A percentile compares a stretch with the other conserved stretches of the same genome.
Evolutionary conservation across 2,329 filamentous ascomycete species (phyloP).

Genomic region (Emergomyces pasteurianus): DNA sequence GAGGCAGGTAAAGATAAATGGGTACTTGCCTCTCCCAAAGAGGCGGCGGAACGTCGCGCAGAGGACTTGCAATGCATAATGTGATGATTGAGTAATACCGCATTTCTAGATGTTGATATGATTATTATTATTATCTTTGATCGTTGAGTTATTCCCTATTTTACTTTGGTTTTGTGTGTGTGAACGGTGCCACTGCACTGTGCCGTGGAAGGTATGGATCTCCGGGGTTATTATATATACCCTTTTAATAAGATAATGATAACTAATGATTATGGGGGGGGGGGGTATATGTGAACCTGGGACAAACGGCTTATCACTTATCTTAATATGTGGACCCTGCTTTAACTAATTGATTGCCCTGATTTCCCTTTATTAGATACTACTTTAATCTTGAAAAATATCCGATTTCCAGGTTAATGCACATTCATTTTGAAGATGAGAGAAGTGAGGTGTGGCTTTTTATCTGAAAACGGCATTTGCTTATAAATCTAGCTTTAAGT

Average conservation of each 20-base stretch:
- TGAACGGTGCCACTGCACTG: neutral
- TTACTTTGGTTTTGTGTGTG: neutral
- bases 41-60: constrained; percentile 1
- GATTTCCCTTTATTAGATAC: neutral
- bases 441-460: too few species aligned
- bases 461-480: neutral
- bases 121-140: neutral
- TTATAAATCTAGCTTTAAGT: neutral
- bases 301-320: neutral
- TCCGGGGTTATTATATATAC: neutral
- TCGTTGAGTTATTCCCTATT: neutral
- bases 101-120: neutral
- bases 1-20: constrained; percentile 11
- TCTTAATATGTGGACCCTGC: too few species aligned
- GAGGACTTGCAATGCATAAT: neutral
- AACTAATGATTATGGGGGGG: too few species aligned
- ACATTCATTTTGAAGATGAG: too few species aligned
- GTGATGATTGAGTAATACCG: neutral
- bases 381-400: too few species aligned
- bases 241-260: neutral
- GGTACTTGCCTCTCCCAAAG: constrained; percentile 6
- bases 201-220: neutral
- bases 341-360: too few species aligned
- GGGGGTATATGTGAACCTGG: too few species aligned
- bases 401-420: neutral